Evolutionary conservation across 257 asterid genomes (phyloP).

Genomic region (Echium plantagineum): DNA sequence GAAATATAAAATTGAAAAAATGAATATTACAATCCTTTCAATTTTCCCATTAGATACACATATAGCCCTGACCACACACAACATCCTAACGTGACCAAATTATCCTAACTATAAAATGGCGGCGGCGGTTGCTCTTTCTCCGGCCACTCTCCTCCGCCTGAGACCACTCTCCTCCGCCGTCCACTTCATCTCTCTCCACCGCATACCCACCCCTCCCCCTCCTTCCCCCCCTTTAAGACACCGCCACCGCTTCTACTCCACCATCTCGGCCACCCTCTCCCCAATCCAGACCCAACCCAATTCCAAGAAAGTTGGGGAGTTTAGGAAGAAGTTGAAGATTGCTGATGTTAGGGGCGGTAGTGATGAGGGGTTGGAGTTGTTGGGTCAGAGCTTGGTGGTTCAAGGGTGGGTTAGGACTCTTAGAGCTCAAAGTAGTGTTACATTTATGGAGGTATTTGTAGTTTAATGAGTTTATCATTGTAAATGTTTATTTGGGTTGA

Average conservation of each 20-base stretch:
- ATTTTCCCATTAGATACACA: no score
- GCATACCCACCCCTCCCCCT: slow-evolving; percentile 10
- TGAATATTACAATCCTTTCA: no score
- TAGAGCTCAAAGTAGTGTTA: slow-evolving; percentile 75
- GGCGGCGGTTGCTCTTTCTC: slow-evolving; percentile 60
- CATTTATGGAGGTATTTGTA: slow-evolving; percentile 62
- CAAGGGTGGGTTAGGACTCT: slow-evolving; percentile 93
- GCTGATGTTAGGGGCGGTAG: slow-evolving; percentile 71
- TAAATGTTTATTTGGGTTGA: background rate
- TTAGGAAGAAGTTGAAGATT: slow-evolving; percentile 55
- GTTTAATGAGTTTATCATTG: background rate
- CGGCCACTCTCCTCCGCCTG: slow-evolving; percentile 56
- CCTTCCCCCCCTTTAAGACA: slow-evolving; percentile 13
- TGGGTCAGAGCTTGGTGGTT: slow-evolving; percentile 65
- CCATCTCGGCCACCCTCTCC: slow-evolving; percentile 36
- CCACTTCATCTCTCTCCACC: slow-evolving; percentile 22
- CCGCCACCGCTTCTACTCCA: slow-evolving; percentile 41
- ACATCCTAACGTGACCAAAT: no score
- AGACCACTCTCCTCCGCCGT: slow-evolving; percentile 37
- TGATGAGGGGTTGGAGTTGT: slow-evolving; percentile 54
- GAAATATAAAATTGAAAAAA: no score
- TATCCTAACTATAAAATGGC: background rate
- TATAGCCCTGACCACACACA: no score
- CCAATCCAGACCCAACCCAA: slow-evolving; percentile 9
- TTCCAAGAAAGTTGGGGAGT: slow-evolving; percentile 48